Evolutionary conservation across 169 alveolate species (phyloP), one percentile per base, ranked within the genome.

Genomic region (Plasmodium malariae): DNA sequence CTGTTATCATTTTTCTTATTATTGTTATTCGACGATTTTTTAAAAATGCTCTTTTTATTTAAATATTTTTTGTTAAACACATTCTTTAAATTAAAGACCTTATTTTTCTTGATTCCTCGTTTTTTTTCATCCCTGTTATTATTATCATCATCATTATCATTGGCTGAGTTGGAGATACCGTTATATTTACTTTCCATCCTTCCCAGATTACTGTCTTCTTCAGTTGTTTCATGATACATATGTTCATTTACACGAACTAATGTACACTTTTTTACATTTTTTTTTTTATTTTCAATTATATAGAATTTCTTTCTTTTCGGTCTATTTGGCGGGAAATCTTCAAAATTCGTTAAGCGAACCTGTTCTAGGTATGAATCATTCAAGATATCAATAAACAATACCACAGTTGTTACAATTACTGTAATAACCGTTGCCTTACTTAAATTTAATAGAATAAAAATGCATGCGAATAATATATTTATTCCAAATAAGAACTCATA

Each of bases 361-460:
- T 86, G 92, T 71, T 86, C 76, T 7, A 86, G 21, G 62, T 86
- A 86, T 45, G 92, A 69, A 51, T 86, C 92, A 57, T 68, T 86
- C 43, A 71, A 34, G 24, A 86, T 86, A 30, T 86, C 92, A 37
- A 86, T 55, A 48, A 86, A 57, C 36, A 86, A 74, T 43, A 86
- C 74, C 11, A 71, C 45, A 45, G 12, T n/a, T 11, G 87, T 86
- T 3, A 71, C 32, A 32, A 71, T 60, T 12, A 86, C 55, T 3
- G 76, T 71, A 63, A 86, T 86, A 45, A 70, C 68, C n/a, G 85
- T 55, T 21, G 74, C 63, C 21, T 86, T 86, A 21, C 49, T 40
- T 59, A 86, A 14, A 70, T 86, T 86, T 57, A 86, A 19, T 43
- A 86, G 49, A 12, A 86, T 69, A 70, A 70, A 86, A 21, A 86